These are phyloP conservation scores for Backusella morwellensis DNA, from an alignment of 192 early-diverging fungal species.

Conservation along the genomic window DNA sequence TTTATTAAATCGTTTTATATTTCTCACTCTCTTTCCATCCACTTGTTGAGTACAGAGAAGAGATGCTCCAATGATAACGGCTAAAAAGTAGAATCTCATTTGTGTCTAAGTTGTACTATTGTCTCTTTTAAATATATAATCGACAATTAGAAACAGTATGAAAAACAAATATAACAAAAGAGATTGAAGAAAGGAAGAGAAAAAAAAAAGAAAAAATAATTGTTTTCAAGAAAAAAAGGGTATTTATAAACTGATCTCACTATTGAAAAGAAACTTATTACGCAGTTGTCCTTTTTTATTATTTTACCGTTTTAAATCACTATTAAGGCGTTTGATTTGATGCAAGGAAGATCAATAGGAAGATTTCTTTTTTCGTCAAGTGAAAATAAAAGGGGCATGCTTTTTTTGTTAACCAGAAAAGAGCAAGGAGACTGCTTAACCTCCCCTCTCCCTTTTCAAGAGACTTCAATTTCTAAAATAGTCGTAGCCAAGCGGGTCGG, in stretches of 20 bases:
- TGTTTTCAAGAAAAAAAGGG: background rate
- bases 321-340: background rate
- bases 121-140: background rate
- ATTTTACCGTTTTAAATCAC: background rate
- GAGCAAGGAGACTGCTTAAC: background rate
- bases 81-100: background rate
- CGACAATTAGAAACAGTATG: background rate
- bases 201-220: background rate
- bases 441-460: background rate
- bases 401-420: background rate
- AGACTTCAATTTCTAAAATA: background rate
- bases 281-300: background rate
- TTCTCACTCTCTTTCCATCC: background rate
- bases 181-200: background rate
- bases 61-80: background rate
- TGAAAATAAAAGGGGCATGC: background rate
- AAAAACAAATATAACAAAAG: background rate
- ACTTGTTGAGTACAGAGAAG: background rate
- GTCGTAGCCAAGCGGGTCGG: background rate
- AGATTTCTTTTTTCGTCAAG: background rate
- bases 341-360: conserved; percentile 1
- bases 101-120: background rate
- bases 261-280: background rate
- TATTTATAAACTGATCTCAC: background rate
- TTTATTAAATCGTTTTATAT: background rate